Percentiles rank a stretch among this genome's conserved stretches.
Evolutionary conservation across 2,329 filamentous ascomycete genomes (phyloP).

Genomic region (Graphiopsis chlorocephala): DNA sequence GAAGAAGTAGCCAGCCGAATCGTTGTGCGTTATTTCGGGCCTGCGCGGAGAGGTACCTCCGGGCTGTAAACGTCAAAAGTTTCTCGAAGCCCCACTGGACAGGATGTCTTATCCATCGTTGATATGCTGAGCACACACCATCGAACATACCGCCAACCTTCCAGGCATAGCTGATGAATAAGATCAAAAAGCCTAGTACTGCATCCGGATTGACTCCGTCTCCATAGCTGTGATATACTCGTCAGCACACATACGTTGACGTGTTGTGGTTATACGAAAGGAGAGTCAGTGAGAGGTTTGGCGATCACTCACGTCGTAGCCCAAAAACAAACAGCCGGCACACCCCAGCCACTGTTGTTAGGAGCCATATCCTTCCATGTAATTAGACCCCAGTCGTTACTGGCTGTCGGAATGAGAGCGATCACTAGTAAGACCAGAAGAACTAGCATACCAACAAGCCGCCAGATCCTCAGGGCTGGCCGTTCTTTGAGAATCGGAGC

Average conservation of each 20-base stretch:
- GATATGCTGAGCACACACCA: constrained; percentile 16
- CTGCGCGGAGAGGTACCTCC: constrained; percentile 6
- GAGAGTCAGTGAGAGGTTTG: neutral
- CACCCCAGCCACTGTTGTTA: constrained; percentile 13
- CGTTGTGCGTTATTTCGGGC: no score
- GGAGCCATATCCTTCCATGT: constrained; percentile 5
- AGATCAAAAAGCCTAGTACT: constrained; percentile 21
- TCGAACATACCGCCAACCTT: constrained; percentile 26
- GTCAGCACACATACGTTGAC: neutral
- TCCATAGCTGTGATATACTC: neutral
- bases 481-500: constrained; percentile 17
- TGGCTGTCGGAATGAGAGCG: constrained; percentile 23
- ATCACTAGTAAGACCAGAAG: constrained; percentile 24
- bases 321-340: constrained; percentile 24
- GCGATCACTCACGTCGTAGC: constrained; percentile 12
- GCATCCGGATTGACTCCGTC: constrained; percentile 26
- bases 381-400: constrained; percentile 22
- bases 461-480: constrained; percentile 21
- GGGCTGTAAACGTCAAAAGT: constrained; percentile 15
- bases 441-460: constrained; percentile 24
- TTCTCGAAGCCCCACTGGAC: constrained; percentile 20
- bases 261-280: neutral
- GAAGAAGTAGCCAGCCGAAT: constrained; percentile 6
- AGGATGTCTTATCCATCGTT: constrained; percentile 20
- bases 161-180: constrained; percentile 28